phyloP scores from a whole-genome alignment of 306 rosid species.

The Geum urbanum region DNA sequence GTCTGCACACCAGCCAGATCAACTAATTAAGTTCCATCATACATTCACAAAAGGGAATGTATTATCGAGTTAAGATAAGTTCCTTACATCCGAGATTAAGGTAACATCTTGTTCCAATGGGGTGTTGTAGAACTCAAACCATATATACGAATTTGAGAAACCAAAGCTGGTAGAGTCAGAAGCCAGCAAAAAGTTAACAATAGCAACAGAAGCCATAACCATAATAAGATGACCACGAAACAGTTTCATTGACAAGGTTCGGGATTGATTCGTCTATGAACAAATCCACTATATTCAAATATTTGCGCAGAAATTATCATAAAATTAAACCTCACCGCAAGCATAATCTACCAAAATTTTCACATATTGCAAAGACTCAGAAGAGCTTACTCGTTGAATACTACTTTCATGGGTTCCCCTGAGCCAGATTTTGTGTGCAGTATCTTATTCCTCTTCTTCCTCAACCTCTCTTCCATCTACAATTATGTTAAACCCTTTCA shows the following conservation, averaged over 20 bases:
- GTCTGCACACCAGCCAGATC: slow-evolving; percentile 42
- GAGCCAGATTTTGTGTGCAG: slow-evolving; percentile 88
- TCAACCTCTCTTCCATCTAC: slow-evolving; percentile 87
- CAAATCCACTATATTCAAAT: background rate
- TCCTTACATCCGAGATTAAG: slow-evolving; percentile 76
- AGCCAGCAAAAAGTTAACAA: background rate
- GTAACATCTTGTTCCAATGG: slow-evolving; percentile 70
- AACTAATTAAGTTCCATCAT: slow-evolving; percentile 14
- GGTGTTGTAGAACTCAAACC: slow-evolving; percentile 82
- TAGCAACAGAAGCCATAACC: too few species aligned
- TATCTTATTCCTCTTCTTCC: slow-evolving; percentile 75
- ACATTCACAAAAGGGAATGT: background rate
- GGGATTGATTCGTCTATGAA: background rate
- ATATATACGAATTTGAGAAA: slow-evolving; percentile 77
- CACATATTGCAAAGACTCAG: background rate
- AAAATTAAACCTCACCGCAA: background rate
- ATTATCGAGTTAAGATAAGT: background rate
- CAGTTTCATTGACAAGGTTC: background rate
- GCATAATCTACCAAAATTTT: background rate
- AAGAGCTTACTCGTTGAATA: slow-evolving; percentile 63
- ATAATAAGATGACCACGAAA: background rate
- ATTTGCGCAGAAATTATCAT: background rate
- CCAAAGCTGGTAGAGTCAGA: slow-evolving; percentile 54
- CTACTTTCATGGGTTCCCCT: slow-evolving; percentile 57
- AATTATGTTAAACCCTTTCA: slow-evolving; percentile 23